Conservation (phyloP, 768 basidiomycete species). For the Pleurotus djamor region DNA sequence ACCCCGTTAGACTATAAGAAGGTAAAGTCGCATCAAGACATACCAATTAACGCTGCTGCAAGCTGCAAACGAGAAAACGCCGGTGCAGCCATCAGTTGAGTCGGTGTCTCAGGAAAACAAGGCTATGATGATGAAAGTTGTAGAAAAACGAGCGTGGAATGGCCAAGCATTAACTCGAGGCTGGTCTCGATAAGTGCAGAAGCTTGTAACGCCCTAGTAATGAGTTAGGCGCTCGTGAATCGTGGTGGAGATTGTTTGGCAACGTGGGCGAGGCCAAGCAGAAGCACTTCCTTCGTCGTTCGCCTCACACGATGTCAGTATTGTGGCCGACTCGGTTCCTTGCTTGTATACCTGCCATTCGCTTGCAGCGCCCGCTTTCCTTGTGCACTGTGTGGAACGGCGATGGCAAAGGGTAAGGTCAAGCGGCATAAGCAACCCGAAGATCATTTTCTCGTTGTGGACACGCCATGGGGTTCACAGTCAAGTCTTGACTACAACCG, state of each 20-base stretch:
- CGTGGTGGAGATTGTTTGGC: not conserved
- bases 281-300: not conserved
- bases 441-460: not conserved
- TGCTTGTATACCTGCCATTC: not conserved
- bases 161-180: not conserved
- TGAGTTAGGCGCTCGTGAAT: not conserved
- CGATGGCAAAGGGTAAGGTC: constrained; percentile 1
- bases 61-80: constrained; percentile 83
- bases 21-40: constrained; percentile 17
- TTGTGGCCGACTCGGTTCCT: not conserved
- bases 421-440: not conserved
- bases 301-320: not conserved
- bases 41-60: constrained; percentile 84
- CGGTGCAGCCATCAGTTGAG: constrained; percentile 19
- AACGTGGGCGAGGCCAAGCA: not conserved
- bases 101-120: not conserved
- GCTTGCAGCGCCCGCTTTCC: not conserved
- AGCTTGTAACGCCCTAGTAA: not conserved
- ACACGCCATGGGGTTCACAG: not conserved
- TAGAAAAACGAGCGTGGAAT: not conserved
- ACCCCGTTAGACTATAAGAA: not conserved
- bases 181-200: not conserved
- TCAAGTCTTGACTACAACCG: not conserved
- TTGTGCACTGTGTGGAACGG: not conserved
- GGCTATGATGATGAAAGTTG: constrained; percentile 17